Percentiles rank a stretch among this genome's conserved stretches.
Evolutionary conservation across 177 flowering plant species (phyloP).

Genomic region (Vitis hybrid): DNA sequence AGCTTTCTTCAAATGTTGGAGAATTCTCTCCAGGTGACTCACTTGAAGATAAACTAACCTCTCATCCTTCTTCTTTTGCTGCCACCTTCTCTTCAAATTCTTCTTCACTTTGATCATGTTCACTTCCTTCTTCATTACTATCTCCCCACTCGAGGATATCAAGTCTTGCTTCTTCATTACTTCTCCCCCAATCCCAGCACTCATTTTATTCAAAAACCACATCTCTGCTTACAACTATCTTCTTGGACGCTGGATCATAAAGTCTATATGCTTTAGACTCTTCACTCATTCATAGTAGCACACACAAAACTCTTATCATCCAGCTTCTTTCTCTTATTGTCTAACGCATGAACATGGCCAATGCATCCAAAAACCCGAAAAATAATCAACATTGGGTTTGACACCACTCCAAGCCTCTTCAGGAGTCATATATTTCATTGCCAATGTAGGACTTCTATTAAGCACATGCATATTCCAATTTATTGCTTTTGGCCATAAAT

Average conservation of each 20-base stretch:
- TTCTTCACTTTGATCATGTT: no score
- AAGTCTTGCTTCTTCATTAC: no score
- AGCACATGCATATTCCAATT: not conserved
- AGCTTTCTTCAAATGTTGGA: no score
- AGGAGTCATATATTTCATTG: not conserved
- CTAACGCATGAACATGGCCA: not conserved
- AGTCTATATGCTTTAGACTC: conserved; percentile 10
- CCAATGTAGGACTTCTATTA: not conserved
- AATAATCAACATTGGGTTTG: not conserved
- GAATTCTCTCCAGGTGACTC: no score
- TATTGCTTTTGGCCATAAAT: not conserved
- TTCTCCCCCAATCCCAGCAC: not conserved
- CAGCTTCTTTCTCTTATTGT: not conserved
- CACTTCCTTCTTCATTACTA: no score
- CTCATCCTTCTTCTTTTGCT: no score
- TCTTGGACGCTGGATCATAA: conserved; percentile 8
- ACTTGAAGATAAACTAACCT: no score
- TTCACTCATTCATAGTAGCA: not conserved
- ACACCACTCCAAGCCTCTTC: conserved; percentile 4
- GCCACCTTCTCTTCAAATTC: no score
- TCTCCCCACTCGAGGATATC: no score
- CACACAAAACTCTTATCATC: conserved; percentile 8
- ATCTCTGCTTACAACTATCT: conserved; percentile 8
- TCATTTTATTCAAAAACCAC: conserved; percentile 14
- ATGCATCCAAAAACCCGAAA: conserved; percentile 7